phyloP scores from a whole-genome alignment of 1,284 basidiomycete genomes.

The Vanrija pseudolonga region DNA sequence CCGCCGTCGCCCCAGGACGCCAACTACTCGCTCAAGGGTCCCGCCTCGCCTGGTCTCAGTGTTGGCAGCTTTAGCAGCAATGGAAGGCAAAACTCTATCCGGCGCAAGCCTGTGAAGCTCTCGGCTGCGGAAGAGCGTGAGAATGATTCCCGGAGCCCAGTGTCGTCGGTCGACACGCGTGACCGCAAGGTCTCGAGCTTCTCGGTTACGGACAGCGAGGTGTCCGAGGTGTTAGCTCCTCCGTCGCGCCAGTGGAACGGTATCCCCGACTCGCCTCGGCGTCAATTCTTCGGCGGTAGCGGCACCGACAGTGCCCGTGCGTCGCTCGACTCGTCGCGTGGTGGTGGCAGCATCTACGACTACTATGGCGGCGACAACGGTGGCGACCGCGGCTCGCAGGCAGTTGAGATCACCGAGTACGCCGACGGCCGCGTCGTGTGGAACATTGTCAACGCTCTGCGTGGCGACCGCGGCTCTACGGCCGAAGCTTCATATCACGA shows the following conservation, averaged over 20 bases:
- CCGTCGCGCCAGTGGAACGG: too few relatives aligned
- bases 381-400: constrained; percentile 1
- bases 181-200: too few relatives aligned
- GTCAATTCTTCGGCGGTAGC: too few relatives aligned
- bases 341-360: constrained; percentile 9
- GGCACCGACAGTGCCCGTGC: too few relatives aligned
- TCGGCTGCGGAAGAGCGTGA: constrained; percentile 24
- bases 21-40: not conserved
- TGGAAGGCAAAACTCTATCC: constrained; percentile 18
- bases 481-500: too few relatives aligned
- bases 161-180: too few relatives aligned
- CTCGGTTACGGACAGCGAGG: too few relatives aligned
- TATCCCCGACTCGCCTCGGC: too few relatives aligned
- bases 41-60: not conserved
- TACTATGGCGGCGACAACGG: constrained; percentile 4
- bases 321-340: not conserved
- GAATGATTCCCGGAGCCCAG: constrained; percentile 1
- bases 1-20: not conserved
- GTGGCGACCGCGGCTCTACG: constrained; percentile 5
- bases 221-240: too few relatives aligned
- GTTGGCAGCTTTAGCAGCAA: not conserved
- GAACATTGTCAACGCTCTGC: constrained; percentile 42
- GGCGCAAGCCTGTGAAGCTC: constrained; percentile 38
- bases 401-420: constrained; percentile 45
- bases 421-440: constrained; percentile 44